Conservation (phyloP, 2,329 filamentous ascomycete genomes). For the Neopestalotiopsis sp. region DNA sequence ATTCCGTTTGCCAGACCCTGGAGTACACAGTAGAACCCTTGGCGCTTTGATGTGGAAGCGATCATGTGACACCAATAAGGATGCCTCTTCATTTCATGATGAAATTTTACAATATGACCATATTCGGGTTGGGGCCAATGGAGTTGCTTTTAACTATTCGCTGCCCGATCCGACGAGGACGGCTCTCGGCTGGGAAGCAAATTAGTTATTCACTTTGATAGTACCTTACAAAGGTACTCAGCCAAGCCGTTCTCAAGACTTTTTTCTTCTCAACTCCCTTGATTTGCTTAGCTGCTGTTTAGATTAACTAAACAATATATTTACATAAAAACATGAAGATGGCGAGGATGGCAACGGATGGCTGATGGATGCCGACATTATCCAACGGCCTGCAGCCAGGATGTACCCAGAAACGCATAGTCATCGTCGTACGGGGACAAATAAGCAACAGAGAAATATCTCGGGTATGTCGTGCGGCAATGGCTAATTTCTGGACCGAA, state of each 20-base stretch:
- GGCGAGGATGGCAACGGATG: neutral
- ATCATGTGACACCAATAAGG: neutral
- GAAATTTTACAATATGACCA: no score
- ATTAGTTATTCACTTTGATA: neutral
- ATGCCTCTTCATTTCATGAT: no score
- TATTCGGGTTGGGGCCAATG: no score
- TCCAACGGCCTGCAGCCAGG: neutral
- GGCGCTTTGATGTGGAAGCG: neutral
- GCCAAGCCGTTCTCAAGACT: neutral
- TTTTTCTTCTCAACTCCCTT: neutral
- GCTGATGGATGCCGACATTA: neutral
- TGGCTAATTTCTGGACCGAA: neutral
- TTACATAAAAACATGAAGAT: neutral
- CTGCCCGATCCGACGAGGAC: neutral
- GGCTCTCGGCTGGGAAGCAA: neutral
- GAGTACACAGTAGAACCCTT: neutral
- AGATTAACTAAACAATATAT: neutral
- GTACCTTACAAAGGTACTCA: neutral
- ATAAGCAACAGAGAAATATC: neutral
- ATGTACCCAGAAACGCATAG: neutral
- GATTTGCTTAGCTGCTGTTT: neutral
- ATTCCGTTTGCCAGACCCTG: neutral
- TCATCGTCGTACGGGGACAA: neutral
- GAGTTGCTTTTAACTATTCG: neutral
- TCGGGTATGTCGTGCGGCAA: slow-evolving; percentile 1